These are phyloP conservation scores for Blastomyces gilchristii DNA, from an alignment of 2,329 filamentous ascomycete genomes.

Conservation along the genomic window DNA sequence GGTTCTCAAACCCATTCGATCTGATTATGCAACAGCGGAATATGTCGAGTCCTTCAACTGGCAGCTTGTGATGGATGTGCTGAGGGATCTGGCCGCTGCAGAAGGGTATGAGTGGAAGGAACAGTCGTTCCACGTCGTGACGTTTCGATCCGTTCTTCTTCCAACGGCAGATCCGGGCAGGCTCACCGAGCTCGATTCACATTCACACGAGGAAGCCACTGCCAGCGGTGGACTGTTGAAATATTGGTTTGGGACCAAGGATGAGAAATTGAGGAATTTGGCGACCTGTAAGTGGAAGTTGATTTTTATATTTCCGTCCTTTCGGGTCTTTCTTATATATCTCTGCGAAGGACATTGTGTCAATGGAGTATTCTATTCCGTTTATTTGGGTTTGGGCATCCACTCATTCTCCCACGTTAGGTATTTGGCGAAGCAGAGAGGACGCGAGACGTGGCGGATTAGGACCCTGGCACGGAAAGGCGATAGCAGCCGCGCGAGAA, in stretches of 20 bases:
- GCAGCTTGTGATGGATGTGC: constrained; percentile 49
- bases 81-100: constrained; percentile 44
- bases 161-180: constrained; percentile 55
- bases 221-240: constrained; percentile 73
- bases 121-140: constrained; percentile 69
- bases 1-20: constrained; percentile 49
- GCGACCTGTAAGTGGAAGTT: constrained; percentile 55
- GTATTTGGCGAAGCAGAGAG: constrained; percentile 53
- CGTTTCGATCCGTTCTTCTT: constrained; percentile 66
- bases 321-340: constrained; percentile 10
- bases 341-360: neutral
- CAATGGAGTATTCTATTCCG: neutral
- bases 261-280: constrained; percentile 62
- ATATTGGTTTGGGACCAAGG: constrained; percentile 80
- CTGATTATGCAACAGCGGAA: constrained; percentile 65
- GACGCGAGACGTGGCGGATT: constrained; percentile 51
- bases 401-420: constrained; percentile 39
- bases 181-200: constrained; percentile 63
- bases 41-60: constrained; percentile 75
- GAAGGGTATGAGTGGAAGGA: constrained; percentile 48
- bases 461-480: constrained; percentile 48
- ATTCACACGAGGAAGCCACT: constrained; percentile 69
- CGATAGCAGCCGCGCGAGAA: constrained; percentile 39
- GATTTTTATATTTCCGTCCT: neutral
- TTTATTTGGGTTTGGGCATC: neutral